Evolutionary conservation across 495 filamentous ascomycete genomes (phyloP).

Genomic region (Evansstolkia leycettana): DNA sequence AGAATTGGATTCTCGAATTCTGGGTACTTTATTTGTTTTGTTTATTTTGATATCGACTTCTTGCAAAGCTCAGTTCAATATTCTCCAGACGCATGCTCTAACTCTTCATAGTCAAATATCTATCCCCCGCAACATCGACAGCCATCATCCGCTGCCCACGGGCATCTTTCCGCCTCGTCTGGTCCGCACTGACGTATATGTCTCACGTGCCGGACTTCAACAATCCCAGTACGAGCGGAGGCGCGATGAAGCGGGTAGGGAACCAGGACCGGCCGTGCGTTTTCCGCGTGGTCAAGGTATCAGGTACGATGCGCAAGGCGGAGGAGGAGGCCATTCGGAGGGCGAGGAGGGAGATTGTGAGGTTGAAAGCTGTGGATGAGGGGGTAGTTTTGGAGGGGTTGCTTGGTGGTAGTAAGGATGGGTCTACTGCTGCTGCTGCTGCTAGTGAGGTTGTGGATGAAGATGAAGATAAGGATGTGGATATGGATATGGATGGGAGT

Average conservation of each 20-base stretch:
- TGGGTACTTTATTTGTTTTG: conserved; percentile 1
- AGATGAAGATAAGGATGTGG: conserved; percentile 37
- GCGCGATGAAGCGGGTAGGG: conserved; percentile 22
- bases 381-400: conserved; percentile 29
- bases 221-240: not conserved
- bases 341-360: conserved; percentile 57
- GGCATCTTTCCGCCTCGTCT: conserved; percentile 70
- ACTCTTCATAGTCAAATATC: conserved; percentile 80
- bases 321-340: conserved; percentile 79
- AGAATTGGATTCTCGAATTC: no score
- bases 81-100: no score
- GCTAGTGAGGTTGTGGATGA: conserved; percentile 19
- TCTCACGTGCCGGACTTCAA: conserved; percentile 45
- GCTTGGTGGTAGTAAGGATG: conserved; percentile 11
- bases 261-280: conserved; percentile 44
- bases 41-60: conserved; percentile 1
- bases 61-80: no score
- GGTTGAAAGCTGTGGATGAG: conserved; percentile 37
- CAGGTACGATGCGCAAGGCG: conserved; percentile 83
- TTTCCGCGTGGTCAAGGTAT: conserved; percentile 80
- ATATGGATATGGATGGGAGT: conserved; percentile 31
- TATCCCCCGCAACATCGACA: conserved; percentile 84
- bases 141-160: conserved; percentile 76
- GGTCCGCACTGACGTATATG: conserved; percentile 80
- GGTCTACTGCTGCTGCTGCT: conserved; percentile 8